Conservation (phyloP, 305 asterid genomes). For the Fraxinus sp. region DNA sequence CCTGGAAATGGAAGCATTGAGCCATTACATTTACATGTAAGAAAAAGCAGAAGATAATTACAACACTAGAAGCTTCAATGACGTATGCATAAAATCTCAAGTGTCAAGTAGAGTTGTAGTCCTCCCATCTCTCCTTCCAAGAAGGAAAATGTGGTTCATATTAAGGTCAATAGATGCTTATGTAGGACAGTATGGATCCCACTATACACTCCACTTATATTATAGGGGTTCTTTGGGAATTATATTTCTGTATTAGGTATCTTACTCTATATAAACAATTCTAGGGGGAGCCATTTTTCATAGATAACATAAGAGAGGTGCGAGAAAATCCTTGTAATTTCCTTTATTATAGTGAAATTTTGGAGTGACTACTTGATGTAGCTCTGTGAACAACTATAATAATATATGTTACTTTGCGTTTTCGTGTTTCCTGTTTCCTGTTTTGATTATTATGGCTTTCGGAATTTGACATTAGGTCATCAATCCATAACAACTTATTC, state of each 20-base stretch:
- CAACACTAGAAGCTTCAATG: neutral
- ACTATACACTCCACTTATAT: neutral
- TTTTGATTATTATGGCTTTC: neutral
- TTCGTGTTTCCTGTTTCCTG: neutral
- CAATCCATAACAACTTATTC: neutral
- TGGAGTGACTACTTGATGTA: neutral
- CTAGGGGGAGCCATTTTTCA: neutral
- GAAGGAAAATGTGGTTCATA: neutral
- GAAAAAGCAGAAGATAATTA: neutral
- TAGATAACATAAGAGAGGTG: neutral
- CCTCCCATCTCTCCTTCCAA: neutral
- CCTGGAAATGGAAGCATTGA: conserved; percentile 44
- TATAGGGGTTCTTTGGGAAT: neutral
- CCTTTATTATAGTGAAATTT: neutral
- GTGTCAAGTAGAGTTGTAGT: neutral
- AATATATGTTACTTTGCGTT: neutral
- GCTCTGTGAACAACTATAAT: neutral
- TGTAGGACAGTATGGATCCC: neutral
- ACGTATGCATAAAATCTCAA: neutral
- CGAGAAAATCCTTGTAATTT: neutral
- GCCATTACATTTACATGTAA: neutral
- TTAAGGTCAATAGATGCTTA: neutral
- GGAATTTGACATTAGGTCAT: neutral
- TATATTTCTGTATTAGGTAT: neutral
- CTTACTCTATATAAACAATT: neutral